A percentile compares a stretch with the other conserved stretches of the same genome.
These are phyloP conservation scores for Lotmaria passim DNA, from an alignment of 208 protist species.

Conservation along the genomic window DNA sequence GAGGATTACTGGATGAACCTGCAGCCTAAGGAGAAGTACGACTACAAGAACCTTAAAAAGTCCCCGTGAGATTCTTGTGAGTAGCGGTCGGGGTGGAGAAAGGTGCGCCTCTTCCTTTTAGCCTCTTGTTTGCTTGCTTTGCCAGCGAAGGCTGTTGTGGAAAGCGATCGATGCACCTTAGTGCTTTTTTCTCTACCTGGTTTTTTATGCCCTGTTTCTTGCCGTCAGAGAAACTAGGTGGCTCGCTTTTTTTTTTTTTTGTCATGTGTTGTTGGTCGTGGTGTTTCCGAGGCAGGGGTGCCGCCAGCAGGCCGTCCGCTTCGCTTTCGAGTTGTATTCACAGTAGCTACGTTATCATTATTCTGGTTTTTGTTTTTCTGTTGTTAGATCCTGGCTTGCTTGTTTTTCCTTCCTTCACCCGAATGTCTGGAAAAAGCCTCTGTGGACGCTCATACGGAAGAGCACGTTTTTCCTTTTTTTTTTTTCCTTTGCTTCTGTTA, in stretches of 20 bases:
- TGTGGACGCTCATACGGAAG: no score
- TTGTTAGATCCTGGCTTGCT: not conserved
- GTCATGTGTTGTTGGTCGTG: not conserved
- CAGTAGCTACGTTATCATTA: conserved; percentile 5
- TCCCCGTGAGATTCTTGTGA: conserved; percentile 54
- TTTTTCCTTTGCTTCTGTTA: no score
- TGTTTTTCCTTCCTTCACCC: not conserved
- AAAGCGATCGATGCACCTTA: no score
- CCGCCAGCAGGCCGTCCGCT: not conserved
- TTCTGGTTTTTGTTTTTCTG: not conserved
- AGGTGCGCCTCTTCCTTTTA: not conserved
- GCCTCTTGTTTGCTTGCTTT: not conserved
- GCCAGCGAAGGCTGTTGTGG: no score
- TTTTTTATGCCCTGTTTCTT: no score
- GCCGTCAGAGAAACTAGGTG: no score
- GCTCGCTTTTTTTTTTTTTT: conserved; percentile 20
- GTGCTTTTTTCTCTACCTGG: no score
- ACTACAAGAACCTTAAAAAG: conserved; percentile 91
- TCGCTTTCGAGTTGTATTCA: conserved; percentile 11
- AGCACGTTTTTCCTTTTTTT: no score
- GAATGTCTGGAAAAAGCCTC: not conserved
- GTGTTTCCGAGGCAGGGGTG: not conserved
- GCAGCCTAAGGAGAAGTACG: conserved; percentile 88
- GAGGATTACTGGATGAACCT: conserved; percentile 95
- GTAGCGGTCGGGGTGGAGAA: not conserved